Conservation (phyloP, 2,329 filamentous ascomycete genomes). For the Colletotrichum agaves region DNA sequence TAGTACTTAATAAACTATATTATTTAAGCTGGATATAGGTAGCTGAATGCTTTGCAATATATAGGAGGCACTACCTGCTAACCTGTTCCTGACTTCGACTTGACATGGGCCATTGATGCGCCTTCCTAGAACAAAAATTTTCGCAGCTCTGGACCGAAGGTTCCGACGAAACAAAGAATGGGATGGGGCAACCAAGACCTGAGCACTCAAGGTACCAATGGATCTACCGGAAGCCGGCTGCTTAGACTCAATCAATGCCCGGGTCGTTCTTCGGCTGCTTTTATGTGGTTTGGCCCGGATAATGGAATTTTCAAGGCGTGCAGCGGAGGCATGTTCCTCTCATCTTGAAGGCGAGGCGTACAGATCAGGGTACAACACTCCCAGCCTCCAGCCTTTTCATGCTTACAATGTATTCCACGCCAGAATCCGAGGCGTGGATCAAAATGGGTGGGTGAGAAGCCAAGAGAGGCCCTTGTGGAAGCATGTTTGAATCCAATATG, state of each 20-base stretch:
- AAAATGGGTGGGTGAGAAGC: background rate
- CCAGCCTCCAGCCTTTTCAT: background rate
- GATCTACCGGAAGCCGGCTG: background rate
- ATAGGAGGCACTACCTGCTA: background rate
- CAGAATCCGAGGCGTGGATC: background rate
- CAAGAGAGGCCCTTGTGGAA: too few species aligned
- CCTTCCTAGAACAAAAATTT: constrained; percentile 7
- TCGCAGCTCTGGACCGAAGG: background rate
- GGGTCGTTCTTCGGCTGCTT: constrained; percentile 10
- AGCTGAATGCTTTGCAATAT: constrained; percentile 20
- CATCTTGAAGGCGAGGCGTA: background rate
- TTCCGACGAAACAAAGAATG: background rate
- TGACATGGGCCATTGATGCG: background rate
- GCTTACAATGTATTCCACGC: background rate
- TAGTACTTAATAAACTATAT: too few species aligned
- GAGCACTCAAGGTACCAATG: too few species aligned
- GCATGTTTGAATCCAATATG: too few species aligned
- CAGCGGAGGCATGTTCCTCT: background rate
- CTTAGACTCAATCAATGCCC: constrained; percentile 4
- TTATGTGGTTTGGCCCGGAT: background rate
- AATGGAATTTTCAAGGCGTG: background rate
- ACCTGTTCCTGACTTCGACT: background rate
- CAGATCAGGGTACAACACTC: too few species aligned
- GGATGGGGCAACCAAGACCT: background rate
- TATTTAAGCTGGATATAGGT: background rate